These are phyloP conservation scores for Annulohypoxylon stygium DNA, from an alignment of 495 filamentous ascomycete genomes.

Conservation along the genomic window DNA sequence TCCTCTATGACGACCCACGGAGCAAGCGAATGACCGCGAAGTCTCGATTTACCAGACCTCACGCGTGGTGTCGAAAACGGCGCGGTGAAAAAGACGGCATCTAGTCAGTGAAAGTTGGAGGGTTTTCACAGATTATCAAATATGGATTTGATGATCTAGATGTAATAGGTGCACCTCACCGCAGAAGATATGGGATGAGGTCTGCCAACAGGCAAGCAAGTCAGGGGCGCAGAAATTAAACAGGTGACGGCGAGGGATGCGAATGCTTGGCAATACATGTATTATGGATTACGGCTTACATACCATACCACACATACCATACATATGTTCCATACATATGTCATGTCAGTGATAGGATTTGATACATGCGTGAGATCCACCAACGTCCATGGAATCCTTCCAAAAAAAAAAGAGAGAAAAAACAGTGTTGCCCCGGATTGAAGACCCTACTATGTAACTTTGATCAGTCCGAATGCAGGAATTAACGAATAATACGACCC, in stretches of 20 bases:
- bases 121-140: slow-evolving; percentile 4
- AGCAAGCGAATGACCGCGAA: not conserved
- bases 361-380: slow-evolving; percentile 38
- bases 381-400: slow-evolving; percentile 33
- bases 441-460: not conserved
- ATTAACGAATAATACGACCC: not conserved
- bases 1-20: not conserved
- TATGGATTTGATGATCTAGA: not conserved
- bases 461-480: slow-evolving; percentile 1
- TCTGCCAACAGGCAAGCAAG: not conserved
- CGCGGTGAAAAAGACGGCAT: slow-evolving; percentile 22
- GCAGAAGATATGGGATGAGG: slow-evolving; percentile 4
- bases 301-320: not conserved
- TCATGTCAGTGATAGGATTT: slow-evolving; percentile 35
- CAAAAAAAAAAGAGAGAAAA: slow-evolving; percentile 13
- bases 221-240: slow-evolving; percentile 8
- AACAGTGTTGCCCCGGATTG: slow-evolving; percentile 16
- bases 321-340: not conserved
- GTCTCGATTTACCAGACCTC: slow-evolving; percentile 11
- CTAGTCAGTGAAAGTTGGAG: slow-evolving; percentile 5
- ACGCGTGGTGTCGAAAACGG: slow-evolving; percentile 15
- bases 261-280: slow-evolving; percentile 31
- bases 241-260: slow-evolving; percentile 25
- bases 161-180: slow-evolving; percentile 10
- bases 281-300: slow-evolving; percentile 33